Evolutionary conservation across 2,329 filamentous ascomycete genomes (phyloP), one percentile per base, ranked within the genome.

Genomic region (Macrophomina phaseolina): DNA sequence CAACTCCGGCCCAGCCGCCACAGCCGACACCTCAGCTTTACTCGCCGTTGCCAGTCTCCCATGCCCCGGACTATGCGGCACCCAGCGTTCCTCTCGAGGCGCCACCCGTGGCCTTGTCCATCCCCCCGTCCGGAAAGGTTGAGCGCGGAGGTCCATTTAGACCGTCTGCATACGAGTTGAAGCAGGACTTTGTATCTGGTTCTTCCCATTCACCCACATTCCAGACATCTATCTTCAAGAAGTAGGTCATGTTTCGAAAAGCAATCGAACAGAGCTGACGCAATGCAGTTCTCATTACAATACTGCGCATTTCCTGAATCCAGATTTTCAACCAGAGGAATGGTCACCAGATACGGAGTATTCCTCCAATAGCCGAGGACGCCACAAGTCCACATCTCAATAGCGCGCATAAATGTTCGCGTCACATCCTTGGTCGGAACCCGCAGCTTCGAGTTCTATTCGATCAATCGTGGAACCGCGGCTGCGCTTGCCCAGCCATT

Each of bases 311-410:
- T 85, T 82, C 72, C 72, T 81, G 67, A 85, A 84, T 69, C 80
- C 81, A 23, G 81, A 84, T 38, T 85, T 85, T 70, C 81, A 85
- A 67, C 83, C 83, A 5, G 82, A 85, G 69, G 81, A 84, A 67
- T 85, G 83, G 82, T 78, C 76, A 68, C 83, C 83, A 3, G 81
- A 82, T 23, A 82, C 84, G 61, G 83, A 82, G 67, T 73, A 78
- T 38, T 79, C 75, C 16, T 46, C 36, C 58, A 72, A 72, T 45
- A 74, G 75, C 51, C 77, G 77, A 68, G 73, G 74, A 38, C 75
- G 77, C 63, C 75, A 79, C 71, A 79, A 79, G 68, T 78, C 76
- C 7, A 71, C 61, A 5, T 68, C 67, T 7, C 67, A 68, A 51
- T 68, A 66, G 64, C 45, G 36, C 46, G 36, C 45, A 12, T 48